These are phyloP conservation scores for Ascomycota sp. DNA, from an alignment of 2,329 filamentous ascomycete species.

Conservation along the genomic window DNA sequence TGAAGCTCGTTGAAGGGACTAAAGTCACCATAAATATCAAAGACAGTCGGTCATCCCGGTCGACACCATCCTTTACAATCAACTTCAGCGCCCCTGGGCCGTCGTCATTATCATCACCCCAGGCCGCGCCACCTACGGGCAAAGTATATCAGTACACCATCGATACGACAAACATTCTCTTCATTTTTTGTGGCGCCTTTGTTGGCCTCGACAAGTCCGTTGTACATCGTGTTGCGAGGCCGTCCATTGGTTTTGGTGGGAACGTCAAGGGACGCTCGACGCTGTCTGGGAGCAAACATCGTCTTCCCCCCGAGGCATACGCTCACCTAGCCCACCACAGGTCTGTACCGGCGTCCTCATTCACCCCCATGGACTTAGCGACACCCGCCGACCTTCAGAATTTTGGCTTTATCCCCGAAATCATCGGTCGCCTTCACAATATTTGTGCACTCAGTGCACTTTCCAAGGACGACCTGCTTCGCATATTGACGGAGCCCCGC, in stretches of 20 bases:
- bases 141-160: slow-evolving; percentile 50
- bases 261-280: slow-evolving; percentile 42
- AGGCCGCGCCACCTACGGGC: slow-evolving; percentile 22
- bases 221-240: slow-evolving; percentile 66
- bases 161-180: slow-evolving; percentile 89
- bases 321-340: slow-evolving; percentile 34
- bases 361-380: slow-evolving; percentile 48
- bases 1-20: slow-evolving; percentile 93
- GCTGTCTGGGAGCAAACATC: slow-evolving; percentile 27
- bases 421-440: slow-evolving; percentile 90
- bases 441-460: slow-evolving; percentile 70
- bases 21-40: slow-evolving; percentile 86
- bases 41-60: slow-evolving; percentile 40
- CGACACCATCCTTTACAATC: slow-evolving; percentile 29
- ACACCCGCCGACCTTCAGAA: slow-evolving; percentile 58
- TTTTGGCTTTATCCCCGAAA: slow-evolving; percentile 82
- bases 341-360: slow-evolving; percentile 14
- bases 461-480: slow-evolving; percentile 44
- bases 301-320: slow-evolving; percentile 43
- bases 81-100: slow-evolving; percentile 25
- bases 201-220: slow-evolving; percentile 79
- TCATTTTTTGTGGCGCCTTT: slow-evolving; percentile 92
- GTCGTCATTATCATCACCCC: slow-evolving; percentile 24
- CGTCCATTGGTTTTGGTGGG: slow-evolving; percentile 79
- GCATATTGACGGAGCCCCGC: slow-evolving; percentile 79